Conservation (phyloP, 2,329 filamentous ascomycete genomes). For the Xylaria sp. region DNA sequence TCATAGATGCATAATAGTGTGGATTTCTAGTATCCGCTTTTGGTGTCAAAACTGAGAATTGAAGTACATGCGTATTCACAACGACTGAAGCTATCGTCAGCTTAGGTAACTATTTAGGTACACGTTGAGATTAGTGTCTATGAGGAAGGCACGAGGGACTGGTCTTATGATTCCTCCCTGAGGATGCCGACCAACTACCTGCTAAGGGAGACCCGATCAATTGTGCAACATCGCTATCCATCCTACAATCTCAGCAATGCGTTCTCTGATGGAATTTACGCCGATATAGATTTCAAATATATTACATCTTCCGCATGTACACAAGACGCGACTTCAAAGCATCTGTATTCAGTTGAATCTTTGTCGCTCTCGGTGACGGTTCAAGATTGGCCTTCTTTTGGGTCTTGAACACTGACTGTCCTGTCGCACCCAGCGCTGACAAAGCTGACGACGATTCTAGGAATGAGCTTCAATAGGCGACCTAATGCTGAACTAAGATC, state of each 20-base stretch:
- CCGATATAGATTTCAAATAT: neutral
- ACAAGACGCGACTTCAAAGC: neutral
- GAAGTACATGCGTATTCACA: neutral
- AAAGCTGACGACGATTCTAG: neutral
- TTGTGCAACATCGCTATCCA: too few relatives aligned
- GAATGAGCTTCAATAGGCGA: neutral
- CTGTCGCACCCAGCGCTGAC: slow-evolving; percentile 1
- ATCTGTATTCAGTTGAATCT: slow-evolving; percentile 1
- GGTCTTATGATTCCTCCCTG: too few relatives aligned
- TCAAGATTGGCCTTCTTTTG: slow-evolving; percentile 20
- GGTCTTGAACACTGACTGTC: slow-evolving; percentile 1
- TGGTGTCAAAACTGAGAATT: neutral
- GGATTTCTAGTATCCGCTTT: neutral
- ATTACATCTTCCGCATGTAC: neutral
- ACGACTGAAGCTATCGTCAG: too few relatives aligned
- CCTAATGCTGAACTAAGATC: neutral
- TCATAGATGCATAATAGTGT: neutral
- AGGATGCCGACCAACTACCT: too few relatives aligned
- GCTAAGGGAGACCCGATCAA: too few relatives aligned
- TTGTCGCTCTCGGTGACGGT: slow-evolving; percentile 12
- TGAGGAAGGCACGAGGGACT: too few relatives aligned
- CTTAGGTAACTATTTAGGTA: too few relatives aligned
- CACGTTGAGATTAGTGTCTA: too few relatives aligned
- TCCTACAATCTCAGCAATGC: too few relatives aligned
- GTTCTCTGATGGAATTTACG: neutral